These are phyloP conservation scores for Alternaria longipes DNA, from an alignment of 2,329 filamentous ascomycete genomes.

Conservation along the genomic window DNA sequence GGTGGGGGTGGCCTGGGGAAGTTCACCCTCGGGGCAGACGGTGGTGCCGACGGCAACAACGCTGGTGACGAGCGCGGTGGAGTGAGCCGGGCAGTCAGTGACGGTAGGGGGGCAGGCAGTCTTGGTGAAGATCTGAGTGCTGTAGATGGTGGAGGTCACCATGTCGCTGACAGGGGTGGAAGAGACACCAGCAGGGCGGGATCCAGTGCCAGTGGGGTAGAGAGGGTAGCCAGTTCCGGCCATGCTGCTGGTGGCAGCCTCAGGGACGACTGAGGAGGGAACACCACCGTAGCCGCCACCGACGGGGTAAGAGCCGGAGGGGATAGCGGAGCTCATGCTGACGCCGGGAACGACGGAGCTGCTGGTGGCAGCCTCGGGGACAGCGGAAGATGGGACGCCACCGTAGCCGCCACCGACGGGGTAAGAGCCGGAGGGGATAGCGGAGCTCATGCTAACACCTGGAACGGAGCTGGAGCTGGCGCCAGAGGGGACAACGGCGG, in stretches of 20 bases:
- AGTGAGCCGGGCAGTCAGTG: constrained; percentile 26
- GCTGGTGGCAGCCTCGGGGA: constrained; percentile 12
- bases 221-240: constrained; percentile 23
- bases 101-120: constrained; percentile 15
- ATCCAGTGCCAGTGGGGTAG: constrained; percentile 43
- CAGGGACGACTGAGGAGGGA: constrained; percentile 2
- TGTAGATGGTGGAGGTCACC: constrained; percentile 55
- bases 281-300: constrained; percentile 1
- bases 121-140: constrained; percentile 53
- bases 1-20: constrained; percentile 24
- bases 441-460: constrained; percentile 30
- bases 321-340: constrained; percentile 35
- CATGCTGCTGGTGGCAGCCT: constrained; percentile 12
- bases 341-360: constrained; percentile 5
- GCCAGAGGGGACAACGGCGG: not conserved
- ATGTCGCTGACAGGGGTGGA: constrained; percentile 50
- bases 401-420: constrained; percentile 1
- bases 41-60: constrained; percentile 55
- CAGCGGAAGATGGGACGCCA: not conserved
- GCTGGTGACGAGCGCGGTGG: constrained; percentile 51
- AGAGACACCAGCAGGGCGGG: constrained; percentile 34
- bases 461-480: constrained; percentile 11
- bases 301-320: constrained; percentile 23
- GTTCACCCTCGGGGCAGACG: constrained; percentile 50
- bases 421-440: constrained; percentile 29